phyloP scores from a whole-genome alignment of 2,329 filamentous ascomycete genomes.

The Orbilia brochopaga region DNA sequence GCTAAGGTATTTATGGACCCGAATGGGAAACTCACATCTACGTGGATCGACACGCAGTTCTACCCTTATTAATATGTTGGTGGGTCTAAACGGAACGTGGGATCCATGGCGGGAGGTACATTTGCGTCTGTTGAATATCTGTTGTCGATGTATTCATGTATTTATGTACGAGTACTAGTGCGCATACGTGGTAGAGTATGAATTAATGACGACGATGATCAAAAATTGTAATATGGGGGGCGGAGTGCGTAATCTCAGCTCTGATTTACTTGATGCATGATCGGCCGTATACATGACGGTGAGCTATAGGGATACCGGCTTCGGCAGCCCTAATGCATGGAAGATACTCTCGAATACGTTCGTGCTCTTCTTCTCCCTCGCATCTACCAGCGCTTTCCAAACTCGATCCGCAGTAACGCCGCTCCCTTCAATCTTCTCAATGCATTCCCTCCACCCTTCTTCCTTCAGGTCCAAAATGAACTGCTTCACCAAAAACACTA shows the following conservation, averaged over 20 bases:
- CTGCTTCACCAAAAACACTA: slow-evolving; percentile 39
- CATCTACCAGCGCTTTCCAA: slow-evolving; percentile 18
- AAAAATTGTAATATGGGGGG: too few relatives aligned
- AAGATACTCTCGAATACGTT: slow-evolving; percentile 14
- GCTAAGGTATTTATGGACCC: slow-evolving; percentile 61
- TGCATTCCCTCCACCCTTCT: slow-evolving; percentile 32
- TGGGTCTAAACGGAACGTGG: neutral
- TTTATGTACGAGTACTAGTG: too few relatives aligned
- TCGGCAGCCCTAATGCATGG: slow-evolving; percentile 7
- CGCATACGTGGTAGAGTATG: too few relatives aligned
- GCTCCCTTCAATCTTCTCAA: slow-evolving; percentile 13
- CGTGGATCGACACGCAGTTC: slow-evolving; percentile 61
- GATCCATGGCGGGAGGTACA: too few relatives aligned
- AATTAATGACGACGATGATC: too few relatives aligned
- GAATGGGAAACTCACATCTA: slow-evolving; percentile 61
- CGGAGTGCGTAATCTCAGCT: too few relatives aligned
- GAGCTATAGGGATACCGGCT: slow-evolving; percentile 5
- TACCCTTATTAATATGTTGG: slow-evolving; percentile 18
- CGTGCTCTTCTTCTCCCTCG: neutral
- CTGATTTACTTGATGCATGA: too few relatives aligned
- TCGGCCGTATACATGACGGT: too few relatives aligned
- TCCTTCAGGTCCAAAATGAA: slow-evolving; percentile 36
- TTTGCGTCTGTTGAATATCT: too few relatives aligned
- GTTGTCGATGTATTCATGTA: too few relatives aligned
- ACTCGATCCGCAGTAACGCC: slow-evolving; percentile 25